These are phyloP conservation scores for Aegilops sharonensis DNA, from an alignment of 176 grass and related monocot genomes.

Conservation along the genomic window DNA sequence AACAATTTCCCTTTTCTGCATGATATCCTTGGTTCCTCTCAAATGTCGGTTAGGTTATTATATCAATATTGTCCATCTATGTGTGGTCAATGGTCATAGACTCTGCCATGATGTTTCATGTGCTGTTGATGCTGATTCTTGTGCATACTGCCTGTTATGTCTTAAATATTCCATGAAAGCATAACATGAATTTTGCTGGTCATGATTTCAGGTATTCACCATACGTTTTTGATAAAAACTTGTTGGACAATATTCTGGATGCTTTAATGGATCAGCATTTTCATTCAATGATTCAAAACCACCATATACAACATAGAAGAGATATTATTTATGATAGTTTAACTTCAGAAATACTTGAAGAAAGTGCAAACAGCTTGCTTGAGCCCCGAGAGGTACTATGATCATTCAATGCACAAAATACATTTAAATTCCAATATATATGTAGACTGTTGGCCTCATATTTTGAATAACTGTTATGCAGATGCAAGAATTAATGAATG, in stretches of 20 bases:
- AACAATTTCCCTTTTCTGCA: neutral
- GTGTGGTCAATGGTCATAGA: constrained; percentile 9
- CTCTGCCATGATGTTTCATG: neutral
- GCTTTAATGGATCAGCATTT: constrained; percentile 91
- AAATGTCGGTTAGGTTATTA: neutral
- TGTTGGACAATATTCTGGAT: constrained; percentile 96
- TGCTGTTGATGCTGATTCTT: neutral
- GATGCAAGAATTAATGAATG: constrained; percentile 89
- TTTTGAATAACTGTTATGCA: neutral
- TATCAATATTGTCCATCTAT: neutral
- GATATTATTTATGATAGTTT: no score
- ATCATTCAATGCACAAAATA: neutral
- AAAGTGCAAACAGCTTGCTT: constrained; percentile 70
- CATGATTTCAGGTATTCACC: constrained; percentile 77
- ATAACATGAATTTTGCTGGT: neutral
- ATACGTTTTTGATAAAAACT: constrained; percentile 94
- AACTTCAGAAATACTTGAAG: constrained; percentile 39
- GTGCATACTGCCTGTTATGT: neutral
- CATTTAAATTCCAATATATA: neutral
- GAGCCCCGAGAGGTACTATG: constrained; percentile 80
- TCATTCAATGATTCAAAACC: constrained; percentile 42
- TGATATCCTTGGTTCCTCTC: neutral
- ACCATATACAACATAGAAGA: constrained; percentile 18
- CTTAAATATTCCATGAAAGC: neutral
- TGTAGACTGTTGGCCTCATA: neutral